These are phyloP conservation scores for Pleurotus sapidus DNA, from an alignment of 768 basidiomycete genomes.

Conservation along the genomic window DNA sequence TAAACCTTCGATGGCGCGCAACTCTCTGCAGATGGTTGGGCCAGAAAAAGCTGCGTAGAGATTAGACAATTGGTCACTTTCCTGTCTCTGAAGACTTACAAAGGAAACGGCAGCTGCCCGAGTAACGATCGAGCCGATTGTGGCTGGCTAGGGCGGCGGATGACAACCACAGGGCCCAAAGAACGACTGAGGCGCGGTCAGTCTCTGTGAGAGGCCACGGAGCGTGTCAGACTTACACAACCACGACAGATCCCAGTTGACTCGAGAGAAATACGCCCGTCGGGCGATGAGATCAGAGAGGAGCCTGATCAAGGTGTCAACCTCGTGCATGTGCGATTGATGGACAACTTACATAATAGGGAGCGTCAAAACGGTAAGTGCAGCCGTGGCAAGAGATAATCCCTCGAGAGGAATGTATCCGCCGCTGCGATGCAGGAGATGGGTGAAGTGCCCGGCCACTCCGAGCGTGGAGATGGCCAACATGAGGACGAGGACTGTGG, in stretches of 20 bases:
- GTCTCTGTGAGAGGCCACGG: too few relatives aligned
- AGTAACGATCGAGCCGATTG: slow-evolving; percentile 4
- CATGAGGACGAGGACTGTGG: neutral
- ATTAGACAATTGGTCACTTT: too few relatives aligned
- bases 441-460: neutral
- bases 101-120: slow-evolving; percentile 9
- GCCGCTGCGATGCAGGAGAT: neutral
- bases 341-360: slow-evolving; percentile 11
- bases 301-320: slow-evolving; percentile 3
- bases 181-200: slow-evolving; percentile 6
- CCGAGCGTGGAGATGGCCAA: neutral
- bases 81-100: neutral
- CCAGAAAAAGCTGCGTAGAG: neutral
- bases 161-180: slow-evolving; percentile 13
- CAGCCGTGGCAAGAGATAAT: slow-evolving; percentile 11
- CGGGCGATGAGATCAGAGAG: slow-evolving; percentile 11
- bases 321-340: neutral
- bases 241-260: slow-evolving; percentile 10
- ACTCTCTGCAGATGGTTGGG: slow-evolving; percentile 9
- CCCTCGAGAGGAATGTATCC: slow-evolving; percentile 8
- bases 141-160: slow-evolving; percentile 10
- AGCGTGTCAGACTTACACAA: slow-evolving; percentile 8
- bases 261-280: slow-evolving; percentile 12
- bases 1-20: slow-evolving; percentile 11
- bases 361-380: slow-evolving; percentile 5